phyloP scores from a whole-genome alignment of 306 rosid species.

The Acmispon strigosus region DNA sequence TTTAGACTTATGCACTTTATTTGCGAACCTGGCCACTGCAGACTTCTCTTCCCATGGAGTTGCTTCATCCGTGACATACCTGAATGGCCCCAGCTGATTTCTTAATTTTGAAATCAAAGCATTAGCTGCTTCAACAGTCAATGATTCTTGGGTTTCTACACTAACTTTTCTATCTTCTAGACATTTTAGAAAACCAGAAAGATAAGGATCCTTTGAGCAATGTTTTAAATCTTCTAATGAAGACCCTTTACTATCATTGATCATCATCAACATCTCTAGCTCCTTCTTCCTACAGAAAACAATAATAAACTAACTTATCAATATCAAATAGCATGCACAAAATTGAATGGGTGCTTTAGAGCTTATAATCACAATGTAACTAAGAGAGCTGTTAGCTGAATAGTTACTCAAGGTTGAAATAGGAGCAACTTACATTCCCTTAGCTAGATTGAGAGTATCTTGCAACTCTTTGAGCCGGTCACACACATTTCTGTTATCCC shows the following conservation, averaged over 20 bases:
- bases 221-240: slow-evolving; percentile 22
- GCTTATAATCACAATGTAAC: background rate
- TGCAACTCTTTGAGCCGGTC: slow-evolving; percentile 52
- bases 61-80: slow-evolving; percentile 36
- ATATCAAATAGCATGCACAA: background rate
- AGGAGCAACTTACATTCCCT: slow-evolving; percentile 44
- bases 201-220: slow-evolving; percentile 19
- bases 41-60: slow-evolving; percentile 87
- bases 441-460: slow-evolving; percentile 56
- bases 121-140: slow-evolving; percentile 55
- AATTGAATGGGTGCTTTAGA: background rate
- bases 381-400: background rate
- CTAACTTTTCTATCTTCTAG: slow-evolving; percentile 41
- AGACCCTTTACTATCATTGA: slow-evolving; percentile 40
- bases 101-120: slow-evolving; percentile 50
- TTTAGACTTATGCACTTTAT: slow-evolving; percentile 48
- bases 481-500: slow-evolving; percentile 51
- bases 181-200: slow-evolving; percentile 24
- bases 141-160: slow-evolving; percentile 54
- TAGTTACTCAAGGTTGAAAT: background rate
- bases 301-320: background rate
- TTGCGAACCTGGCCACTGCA: slow-evolving; percentile 39
- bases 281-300: slow-evolving; percentile 57
- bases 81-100: slow-evolving; percentile 61
- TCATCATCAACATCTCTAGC: slow-evolving; percentile 51